Evolutionary conservation across 306 rosid genomes (phyloP).

Genomic region (Gillenia trifoliata): DNA sequence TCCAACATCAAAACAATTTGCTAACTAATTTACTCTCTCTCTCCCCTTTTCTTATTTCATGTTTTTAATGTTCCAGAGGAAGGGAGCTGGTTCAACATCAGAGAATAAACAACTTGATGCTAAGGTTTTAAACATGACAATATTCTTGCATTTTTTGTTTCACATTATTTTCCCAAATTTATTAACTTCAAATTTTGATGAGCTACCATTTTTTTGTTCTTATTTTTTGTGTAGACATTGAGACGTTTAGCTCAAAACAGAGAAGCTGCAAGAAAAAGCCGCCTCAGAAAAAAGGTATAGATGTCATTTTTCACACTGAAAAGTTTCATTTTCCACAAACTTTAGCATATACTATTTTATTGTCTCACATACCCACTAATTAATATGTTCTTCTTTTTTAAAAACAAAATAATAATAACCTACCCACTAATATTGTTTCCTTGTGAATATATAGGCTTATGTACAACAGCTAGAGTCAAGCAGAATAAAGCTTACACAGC

Average conservation of each 20-base stretch:
- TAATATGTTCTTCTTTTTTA: neutral
- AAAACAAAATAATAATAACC: neutral
- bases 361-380: neutral
- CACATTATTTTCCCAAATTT: neutral
- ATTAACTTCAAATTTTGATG: neutral
- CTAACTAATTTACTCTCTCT: neutral
- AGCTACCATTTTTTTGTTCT: neutral
- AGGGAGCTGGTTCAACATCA: constrained; percentile 71
- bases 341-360: neutral
- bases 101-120: constrained; percentile 73
- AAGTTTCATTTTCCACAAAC: neutral
- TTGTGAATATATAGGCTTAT: constrained; percentile 54
- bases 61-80: constrained; percentile 54
- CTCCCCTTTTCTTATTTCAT: neutral
- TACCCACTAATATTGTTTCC: neutral
- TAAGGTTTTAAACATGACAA: constrained; percentile 45
- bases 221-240: constrained; percentile 41
- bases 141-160: neutral
- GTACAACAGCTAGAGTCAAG: constrained; percentile 89
- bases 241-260: constrained; percentile 96
- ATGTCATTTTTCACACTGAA: constrained; percentile 16
- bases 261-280: constrained; percentile 96
- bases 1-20: neutral
- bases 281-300: constrained; percentile 78
- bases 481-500: constrained; percentile 72